These are phyloP conservation scores for Mycena albidolilacea DNA, from an alignment of 768 basidiomycete species.

Conservation along the genomic window DNA sequence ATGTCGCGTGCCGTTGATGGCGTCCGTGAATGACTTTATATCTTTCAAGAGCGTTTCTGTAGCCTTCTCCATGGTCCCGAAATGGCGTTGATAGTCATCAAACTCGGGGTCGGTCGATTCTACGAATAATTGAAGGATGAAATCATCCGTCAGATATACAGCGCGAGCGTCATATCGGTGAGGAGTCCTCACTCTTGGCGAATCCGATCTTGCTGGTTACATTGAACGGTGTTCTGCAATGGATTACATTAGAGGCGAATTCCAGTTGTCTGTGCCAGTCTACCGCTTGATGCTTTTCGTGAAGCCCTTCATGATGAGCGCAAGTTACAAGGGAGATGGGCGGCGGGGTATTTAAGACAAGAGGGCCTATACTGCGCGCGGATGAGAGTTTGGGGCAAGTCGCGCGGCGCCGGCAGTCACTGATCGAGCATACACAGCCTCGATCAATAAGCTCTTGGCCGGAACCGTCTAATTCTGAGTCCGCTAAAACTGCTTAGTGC, in stretches of 20 bases:
- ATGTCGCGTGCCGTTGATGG: constrained; percentile 74
- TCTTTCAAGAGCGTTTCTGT: constrained; percentile 95
- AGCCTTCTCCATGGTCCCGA: constrained; percentile 81
- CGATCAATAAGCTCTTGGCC: background rate
- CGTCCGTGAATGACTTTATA: constrained; percentile 87
- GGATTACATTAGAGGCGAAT: constrained; percentile 15
- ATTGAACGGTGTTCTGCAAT: constrained; percentile 89
- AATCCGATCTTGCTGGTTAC: constrained; percentile 91
- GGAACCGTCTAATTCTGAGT: background rate
- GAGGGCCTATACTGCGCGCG: constrained; percentile 16
- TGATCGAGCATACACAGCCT: constrained; percentile 17
- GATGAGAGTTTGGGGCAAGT: constrained; percentile 4
- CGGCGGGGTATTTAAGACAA: constrained; percentile 9
- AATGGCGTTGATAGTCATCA: constrained; percentile 88
- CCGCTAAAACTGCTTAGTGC: background rate
- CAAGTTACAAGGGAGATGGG: background rate
- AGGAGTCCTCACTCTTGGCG: constrained; percentile 82
- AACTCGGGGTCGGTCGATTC: constrained; percentile 92
- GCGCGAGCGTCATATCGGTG: constrained; percentile 9
- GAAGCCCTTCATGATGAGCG: constrained; percentile 82
- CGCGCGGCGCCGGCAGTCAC: background rate
- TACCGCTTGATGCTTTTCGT: constrained; percentile 85
- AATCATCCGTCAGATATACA: background rate
- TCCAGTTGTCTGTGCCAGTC: constrained; percentile 33
- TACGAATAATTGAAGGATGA: constrained; percentile 38